These are phyloP conservation scores for Dicorynia guianensis DNA, from an alignment of 306 rosid species.

Conservation along the genomic window DNA sequence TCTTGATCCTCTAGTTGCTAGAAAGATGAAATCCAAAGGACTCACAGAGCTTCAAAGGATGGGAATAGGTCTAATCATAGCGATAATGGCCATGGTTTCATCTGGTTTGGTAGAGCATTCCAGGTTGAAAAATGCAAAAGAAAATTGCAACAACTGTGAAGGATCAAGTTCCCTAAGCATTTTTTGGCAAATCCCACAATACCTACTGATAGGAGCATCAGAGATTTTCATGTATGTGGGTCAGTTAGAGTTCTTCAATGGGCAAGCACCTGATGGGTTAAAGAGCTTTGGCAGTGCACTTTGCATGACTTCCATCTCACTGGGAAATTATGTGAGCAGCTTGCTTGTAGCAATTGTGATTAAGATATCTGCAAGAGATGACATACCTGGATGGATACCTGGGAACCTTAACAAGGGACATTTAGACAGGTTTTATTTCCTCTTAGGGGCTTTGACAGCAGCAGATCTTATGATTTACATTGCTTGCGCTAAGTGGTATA, in stretches of 20 bases:
- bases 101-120: constrained; percentile 72
- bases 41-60: constrained; percentile 77
- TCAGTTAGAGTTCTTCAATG: constrained; percentile 80
- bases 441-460: constrained; percentile 70
- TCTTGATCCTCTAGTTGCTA: constrained; percentile 55
- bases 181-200: constrained; percentile 84
- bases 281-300: constrained; percentile 92
- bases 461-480: constrained; percentile 62
- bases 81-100: constrained; percentile 68
- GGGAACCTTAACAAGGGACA: constrained; percentile 75
- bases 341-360: constrained; percentile 76
- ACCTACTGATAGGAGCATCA: constrained; percentile 74
- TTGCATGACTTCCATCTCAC: constrained; percentile 81
- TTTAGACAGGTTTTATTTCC: constrained; percentile 72
- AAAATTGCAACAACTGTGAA: constrained; percentile 46
- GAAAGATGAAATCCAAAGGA: constrained; percentile 46
- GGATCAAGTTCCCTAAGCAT: constrained; percentile 65
- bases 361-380: constrained; percentile 60
- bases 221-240: constrained; percentile 90
- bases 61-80: constrained; percentile 82
- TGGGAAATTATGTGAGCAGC: constrained; percentile 81
- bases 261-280: constrained; percentile 79
- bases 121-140: constrained; percentile 50
- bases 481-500: constrained; percentile 76
- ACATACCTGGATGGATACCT: constrained; percentile 83